phyloP scores from a whole-genome alignment of 225 moss, liverwort and hornwort species.

The Marchantia paleacea region DNA sequence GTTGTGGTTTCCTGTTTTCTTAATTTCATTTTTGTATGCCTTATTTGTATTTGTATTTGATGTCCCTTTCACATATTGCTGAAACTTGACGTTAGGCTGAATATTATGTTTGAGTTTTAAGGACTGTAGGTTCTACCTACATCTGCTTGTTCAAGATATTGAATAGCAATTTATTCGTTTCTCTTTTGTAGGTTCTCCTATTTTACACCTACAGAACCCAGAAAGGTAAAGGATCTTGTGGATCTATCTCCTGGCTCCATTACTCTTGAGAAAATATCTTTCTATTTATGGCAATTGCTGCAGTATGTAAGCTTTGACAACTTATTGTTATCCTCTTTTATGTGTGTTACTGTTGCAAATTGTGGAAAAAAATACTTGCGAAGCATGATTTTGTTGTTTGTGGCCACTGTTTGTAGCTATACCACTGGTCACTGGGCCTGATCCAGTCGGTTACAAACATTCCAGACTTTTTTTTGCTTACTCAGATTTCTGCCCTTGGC shows the following conservation, averaged over 20 bases:
- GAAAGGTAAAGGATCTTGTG: constrained; percentile 54
- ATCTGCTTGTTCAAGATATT: background rate
- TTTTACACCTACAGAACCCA: constrained; percentile 75
- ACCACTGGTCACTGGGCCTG: background rate
- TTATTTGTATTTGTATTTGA: background rate
- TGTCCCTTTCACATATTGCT: background rate
- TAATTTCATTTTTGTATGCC: background rate
- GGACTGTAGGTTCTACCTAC: background rate
- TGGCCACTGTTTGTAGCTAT: background rate
- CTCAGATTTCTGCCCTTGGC: background rate
- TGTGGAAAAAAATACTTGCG: background rate
- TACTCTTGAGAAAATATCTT: background rate
- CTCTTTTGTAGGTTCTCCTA: constrained; percentile 68
- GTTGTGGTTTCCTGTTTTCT: background rate
- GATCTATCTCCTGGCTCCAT: background rate
- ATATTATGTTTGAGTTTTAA: background rate
- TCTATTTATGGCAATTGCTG: background rate
- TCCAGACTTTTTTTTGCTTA: background rate
- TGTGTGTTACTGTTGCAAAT: background rate
- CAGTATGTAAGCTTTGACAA: background rate
- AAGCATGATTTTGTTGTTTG: background rate
- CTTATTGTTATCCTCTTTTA: background rate
- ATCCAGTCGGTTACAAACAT: background rate
- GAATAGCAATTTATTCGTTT: background rate
- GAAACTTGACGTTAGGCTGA: background rate